Conservation (phyloP, 768 basidiomycete species). For the Chalciporus piperatus region DNA sequence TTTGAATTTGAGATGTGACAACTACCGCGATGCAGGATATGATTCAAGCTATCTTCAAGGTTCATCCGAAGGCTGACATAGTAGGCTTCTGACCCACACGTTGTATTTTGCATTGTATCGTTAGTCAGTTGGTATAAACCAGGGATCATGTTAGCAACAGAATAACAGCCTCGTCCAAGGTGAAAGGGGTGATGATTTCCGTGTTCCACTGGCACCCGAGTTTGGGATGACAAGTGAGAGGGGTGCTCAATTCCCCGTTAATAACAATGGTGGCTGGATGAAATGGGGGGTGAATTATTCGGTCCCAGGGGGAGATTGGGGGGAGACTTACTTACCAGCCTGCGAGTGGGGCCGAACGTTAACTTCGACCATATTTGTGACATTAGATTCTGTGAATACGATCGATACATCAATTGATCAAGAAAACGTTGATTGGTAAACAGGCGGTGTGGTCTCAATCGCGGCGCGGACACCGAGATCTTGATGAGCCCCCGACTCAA, state of each 20-base stretch:
- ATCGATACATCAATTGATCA: background rate
- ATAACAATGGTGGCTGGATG: background rate
- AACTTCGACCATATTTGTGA: background rate
- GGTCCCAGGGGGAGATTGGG: background rate
- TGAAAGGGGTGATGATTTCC: background rate
- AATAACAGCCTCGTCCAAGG: background rate
- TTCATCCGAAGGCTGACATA: background rate
- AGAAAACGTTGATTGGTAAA: too few relatives aligned
- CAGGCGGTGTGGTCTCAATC: too few relatives aligned
- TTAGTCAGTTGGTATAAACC: background rate
- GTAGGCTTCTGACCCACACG: background rate
- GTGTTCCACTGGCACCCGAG: background rate
- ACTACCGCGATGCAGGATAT: background rate
- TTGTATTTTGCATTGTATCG: background rate
- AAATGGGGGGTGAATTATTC: background rate
- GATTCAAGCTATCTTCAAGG: too few relatives aligned
- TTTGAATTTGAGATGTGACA: background rate
- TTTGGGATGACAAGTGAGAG: too few relatives aligned
- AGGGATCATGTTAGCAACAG: background rate
- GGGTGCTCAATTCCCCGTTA: background rate
- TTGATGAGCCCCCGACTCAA: background rate
- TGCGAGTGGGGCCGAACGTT: background rate
- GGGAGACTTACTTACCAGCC: background rate
- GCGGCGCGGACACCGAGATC: too few relatives aligned
- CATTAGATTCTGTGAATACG: background rate